Evolutionary conservation across 192 early-diverging fungal species (phyloP).

Genomic region (Umbelopsis ramanniana): DNA sequence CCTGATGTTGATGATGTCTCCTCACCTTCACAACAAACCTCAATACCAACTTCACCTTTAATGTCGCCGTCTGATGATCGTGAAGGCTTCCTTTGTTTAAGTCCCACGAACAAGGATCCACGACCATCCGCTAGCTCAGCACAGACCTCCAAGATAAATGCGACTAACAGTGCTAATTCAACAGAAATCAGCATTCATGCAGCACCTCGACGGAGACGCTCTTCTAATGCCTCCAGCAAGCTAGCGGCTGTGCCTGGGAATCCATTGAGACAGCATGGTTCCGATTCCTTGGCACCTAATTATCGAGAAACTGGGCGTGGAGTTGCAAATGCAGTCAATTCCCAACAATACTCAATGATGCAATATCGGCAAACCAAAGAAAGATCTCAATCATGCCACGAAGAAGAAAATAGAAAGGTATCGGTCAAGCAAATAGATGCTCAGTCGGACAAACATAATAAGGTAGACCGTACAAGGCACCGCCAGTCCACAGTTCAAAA

Average conservation of each 20-base stretch:
- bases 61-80: conserved; percentile 10
- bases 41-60: conserved; percentile 4
- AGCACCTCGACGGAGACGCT: neutral
- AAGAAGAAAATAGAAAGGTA: conserved; percentile 4
- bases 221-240: conserved; percentile 3
- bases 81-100: neutral
- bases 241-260: neutral
- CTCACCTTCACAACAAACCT: conserved; percentile 6
- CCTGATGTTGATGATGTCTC: conserved; percentile 18
- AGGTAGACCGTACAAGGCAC: neutral
- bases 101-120: conserved; percentile 12
- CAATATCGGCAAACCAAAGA: conserved; percentile 1
- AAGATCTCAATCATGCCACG: neutral
- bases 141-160: conserved; percentile 5
- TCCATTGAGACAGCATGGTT: neutral
- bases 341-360: neutral
- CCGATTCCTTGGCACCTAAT: conserved; percentile 5
- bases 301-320: conserved; percentile 8
- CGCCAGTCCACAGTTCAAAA: neutral
- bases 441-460: neutral
- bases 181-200: neutral
- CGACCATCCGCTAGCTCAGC: neutral
- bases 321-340: neutral
- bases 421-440: neutral
- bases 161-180: neutral